phyloP scores from a whole-genome alignment of 768 basidiomycete genomes.

The Sporobolomyces phaffii region DNA sequence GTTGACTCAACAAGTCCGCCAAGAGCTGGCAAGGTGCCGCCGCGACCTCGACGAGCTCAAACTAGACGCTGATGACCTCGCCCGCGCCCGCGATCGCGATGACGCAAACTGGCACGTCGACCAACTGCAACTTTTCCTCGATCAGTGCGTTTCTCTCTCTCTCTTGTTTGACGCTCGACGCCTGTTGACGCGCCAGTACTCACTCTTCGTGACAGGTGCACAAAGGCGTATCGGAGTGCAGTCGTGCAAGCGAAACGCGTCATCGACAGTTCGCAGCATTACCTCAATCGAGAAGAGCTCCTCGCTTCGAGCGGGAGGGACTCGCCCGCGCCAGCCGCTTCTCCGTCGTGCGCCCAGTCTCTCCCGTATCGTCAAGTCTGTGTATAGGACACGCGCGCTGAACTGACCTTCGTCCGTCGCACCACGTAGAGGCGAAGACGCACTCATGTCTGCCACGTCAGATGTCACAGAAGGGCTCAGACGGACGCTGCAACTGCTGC shows the following conservation, averaged over 20 bases:
- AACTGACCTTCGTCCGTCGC: too few species aligned
- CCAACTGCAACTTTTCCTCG: slow-evolving; percentile 52
- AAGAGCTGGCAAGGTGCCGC: slow-evolving; percentile 62
- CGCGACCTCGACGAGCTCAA: slow-evolving; percentile 68
- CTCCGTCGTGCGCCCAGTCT: too few species aligned
- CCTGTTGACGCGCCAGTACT: too few species aligned
- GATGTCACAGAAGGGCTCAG: slow-evolving; percentile 82
- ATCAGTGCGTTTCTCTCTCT: too few species aligned
- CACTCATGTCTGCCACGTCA: slow-evolving; percentile 78
- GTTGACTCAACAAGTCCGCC: slow-evolving; percentile 66
- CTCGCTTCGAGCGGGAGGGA: too few species aligned
- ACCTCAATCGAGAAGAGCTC: slow-evolving; percentile 21
- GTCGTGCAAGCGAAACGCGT: slow-evolving; percentile 24
- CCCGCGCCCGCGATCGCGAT: slow-evolving; percentile 54
- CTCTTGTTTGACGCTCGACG: too few species aligned
- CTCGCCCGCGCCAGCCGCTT: too few species aligned
- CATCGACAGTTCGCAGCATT: slow-evolving; percentile 11
- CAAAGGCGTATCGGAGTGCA: slow-evolving; percentile 19
- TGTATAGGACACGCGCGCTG: too few species aligned
- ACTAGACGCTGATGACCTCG: slow-evolving; percentile 65
- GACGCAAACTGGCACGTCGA: slow-evolving; percentile 53
- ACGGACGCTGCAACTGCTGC: slow-evolving; percentile 78
- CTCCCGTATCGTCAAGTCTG: too few species aligned
- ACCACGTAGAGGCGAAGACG: slow-evolving; percentile 59
- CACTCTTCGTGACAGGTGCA: too few species aligned